Conservation (phyloP, 139 green algal species). For the Coelastrella sp. region DNA sequence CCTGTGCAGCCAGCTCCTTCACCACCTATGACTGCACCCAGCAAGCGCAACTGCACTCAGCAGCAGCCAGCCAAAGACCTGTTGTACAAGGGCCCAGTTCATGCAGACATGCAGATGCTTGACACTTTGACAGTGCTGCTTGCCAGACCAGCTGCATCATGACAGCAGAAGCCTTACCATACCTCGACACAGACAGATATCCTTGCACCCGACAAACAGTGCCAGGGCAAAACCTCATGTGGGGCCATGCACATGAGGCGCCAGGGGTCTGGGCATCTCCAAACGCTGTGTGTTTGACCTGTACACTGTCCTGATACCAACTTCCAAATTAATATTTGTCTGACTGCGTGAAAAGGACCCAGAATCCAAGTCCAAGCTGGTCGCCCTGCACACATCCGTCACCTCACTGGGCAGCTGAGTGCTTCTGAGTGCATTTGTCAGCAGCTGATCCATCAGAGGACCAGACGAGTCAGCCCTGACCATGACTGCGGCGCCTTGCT, state of each 20-base stretch:
- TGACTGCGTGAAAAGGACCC: not conserved
- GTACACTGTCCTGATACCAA: not conserved
- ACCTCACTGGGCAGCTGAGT: not conserved
- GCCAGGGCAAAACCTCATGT: not conserved
- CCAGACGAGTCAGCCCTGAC: not conserved
- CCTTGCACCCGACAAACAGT: not conserved
- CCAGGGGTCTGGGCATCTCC: not conserved
- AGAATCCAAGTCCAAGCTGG: not conserved
- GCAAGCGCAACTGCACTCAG: no score
- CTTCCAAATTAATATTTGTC: not conserved
- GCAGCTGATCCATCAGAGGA: slow-evolving; percentile 9
- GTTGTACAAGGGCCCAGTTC: no score
- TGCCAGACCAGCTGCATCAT: no score
- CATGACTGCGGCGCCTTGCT: not conserved
- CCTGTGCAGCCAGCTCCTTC: no score
- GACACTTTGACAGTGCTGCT: no score
- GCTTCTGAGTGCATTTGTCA: not conserved
- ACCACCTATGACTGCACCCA: no score
- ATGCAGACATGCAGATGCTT: no score
- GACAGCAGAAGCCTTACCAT: no score
- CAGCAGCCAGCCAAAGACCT: no score
- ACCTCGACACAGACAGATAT: no score
- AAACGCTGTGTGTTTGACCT: slow-evolving; percentile 28
- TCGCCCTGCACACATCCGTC: not conserved
- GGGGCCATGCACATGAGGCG: not conserved